These are phyloP conservation scores for Epichloe bromicola DNA, from an alignment of 2,329 filamentous ascomycete genomes.

Conservation along the genomic window DNA sequence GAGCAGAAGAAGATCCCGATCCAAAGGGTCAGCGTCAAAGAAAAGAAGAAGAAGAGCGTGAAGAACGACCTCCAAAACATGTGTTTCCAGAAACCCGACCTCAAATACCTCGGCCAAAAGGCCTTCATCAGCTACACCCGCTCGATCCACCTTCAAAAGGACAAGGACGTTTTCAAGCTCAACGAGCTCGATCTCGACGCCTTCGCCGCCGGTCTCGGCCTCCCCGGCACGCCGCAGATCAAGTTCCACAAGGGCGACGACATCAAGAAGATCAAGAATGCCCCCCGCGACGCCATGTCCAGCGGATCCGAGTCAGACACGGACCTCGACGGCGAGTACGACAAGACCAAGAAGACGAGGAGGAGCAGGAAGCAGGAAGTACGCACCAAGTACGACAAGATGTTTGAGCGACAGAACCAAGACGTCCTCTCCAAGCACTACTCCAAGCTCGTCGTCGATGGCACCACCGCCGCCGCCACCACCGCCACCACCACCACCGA, in stretches of 20 bases:
- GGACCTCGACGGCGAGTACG: slow-evolving; percentile 32
- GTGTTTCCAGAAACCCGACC: slow-evolving; percentile 86
- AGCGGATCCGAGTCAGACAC: slow-evolving; percentile 46
- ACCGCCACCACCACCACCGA: slow-evolving; percentile 40
- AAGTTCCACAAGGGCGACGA: slow-evolving; percentile 87
- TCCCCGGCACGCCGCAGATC: slow-evolving; percentile 85
- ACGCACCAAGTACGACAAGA: slow-evolving; percentile 89
- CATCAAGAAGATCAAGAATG: slow-evolving; percentile 77
- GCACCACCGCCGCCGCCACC: slow-evolving; percentile 41
- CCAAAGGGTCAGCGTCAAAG: slow-evolving; percentile 70
- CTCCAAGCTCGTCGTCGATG: slow-evolving; percentile 61
- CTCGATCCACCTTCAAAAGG: slow-evolving; percentile 75
- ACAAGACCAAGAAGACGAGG: slow-evolving; percentile 28
- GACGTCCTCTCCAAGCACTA: slow-evolving; percentile 93
- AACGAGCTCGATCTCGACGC: slow-evolving; percentile 73
- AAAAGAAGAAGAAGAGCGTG: slow-evolving; percentile 82
- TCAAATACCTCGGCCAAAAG: slow-evolving; percentile 94
- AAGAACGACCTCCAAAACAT: slow-evolving; percentile 79
- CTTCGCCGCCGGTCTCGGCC: slow-evolving; percentile 71
- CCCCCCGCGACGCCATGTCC: slow-evolving; percentile 53
- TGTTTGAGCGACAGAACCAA: slow-evolving; percentile 96
- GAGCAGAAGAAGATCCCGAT: slow-evolving; percentile 85
- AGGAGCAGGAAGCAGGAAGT: slow-evolving; percentile 58
- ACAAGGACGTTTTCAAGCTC: slow-evolving; percentile 84
- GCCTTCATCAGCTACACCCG: slow-evolving; percentile 85